Evolutionary conservation across 2,329 filamentous ascomycete genomes (phyloP).

Genomic region (Pezicula neosporulosa): DNA sequence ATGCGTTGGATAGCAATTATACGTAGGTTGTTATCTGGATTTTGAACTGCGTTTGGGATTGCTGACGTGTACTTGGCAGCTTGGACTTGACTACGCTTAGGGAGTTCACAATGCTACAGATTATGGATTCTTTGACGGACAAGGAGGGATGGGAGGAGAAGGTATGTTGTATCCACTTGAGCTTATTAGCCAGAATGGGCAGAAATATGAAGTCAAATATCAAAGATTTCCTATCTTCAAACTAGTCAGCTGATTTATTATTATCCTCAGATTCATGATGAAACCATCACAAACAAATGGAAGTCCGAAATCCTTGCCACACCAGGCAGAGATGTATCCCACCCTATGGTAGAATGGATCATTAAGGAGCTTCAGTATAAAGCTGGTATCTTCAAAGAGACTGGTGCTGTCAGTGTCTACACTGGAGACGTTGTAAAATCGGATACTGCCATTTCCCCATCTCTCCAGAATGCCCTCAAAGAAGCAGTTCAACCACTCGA

Average conservation of each 20-base stretch:
- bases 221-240: not conserved
- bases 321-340: constrained; percentile 23
- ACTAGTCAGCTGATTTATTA: not conserved
- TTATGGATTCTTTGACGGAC: constrained; percentile 24
- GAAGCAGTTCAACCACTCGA: constrained; percentile 44
- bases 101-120: constrained; percentile 22
- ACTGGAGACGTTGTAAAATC: constrained; percentile 46
- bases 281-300: constrained; percentile 22
- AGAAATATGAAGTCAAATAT: not conserved
- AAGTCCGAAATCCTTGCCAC: constrained; percentile 16
- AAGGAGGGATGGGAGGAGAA: constrained; percentile 22
- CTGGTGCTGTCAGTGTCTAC: constrained; percentile 5
- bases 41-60: not conserved
- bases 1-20: constrained; percentile 1
- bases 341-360: constrained; percentile 29
- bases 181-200: not conserved
- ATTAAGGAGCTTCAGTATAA: constrained; percentile 21
- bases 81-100: constrained; percentile 12
- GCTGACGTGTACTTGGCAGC: not conserved
- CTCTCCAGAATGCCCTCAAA: constrained; percentile 38
- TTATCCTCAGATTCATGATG: constrained; percentile 18
- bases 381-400: constrained; percentile 9
- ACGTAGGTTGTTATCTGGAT: not conserved
- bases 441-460: constrained; percentile 38
- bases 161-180: constrained; percentile 5